Base-by-base conservation (phyloP, 495 filamentous ascomycete genomes). In the Filosporella fistucella region DNA sequence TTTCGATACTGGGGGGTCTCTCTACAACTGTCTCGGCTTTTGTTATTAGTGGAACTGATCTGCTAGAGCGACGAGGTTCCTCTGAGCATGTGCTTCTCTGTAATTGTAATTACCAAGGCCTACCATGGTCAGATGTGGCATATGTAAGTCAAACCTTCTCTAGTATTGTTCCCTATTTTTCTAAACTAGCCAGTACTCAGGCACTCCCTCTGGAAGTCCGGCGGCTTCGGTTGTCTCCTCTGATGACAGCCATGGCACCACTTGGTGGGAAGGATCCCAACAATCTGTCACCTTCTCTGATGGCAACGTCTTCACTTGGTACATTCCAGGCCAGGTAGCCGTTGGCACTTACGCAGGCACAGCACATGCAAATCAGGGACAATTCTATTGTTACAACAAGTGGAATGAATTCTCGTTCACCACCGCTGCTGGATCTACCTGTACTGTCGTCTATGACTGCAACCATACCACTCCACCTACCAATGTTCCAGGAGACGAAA, bases 271-370 rank as follows among this genome's bases (percentile, higher is more conserved):
- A 16, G 14, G 34, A 7, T 9, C 8, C 14, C 34, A 37, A 16
- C 34, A 37, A 37, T 37, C 34, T 17, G 34, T 37, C 8, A 37
- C 34, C 34, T 37, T 37, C 34, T 17, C 14, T 16, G 34, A 37
- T 17, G 34, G 34, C 34, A 16, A 37, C 14, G 34, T 16, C 7
- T 37, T 37, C 16, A 37, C 8, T 17, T 8, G 34, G 34, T 37
- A 37, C 14, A 37, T 37, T 17, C 8, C 34, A 16, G 14, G 8
- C 18, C 16, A 10, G 18, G 14, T 37, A 8, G 7, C 14, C 34
- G 8, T 9, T 9, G 34, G 34, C 14, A 37, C 34, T 16, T 37
- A 37, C 7, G 34, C 34, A 10, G 34, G 34, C 8, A 37, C 34
- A 16, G 34, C 34, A 9, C 11, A 37, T 6, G 14, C 7, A 8